Base-by-base conservation (phyloP, 371 early-diverging fungal genomes). In the Apophysomyces elegans region DNA sequence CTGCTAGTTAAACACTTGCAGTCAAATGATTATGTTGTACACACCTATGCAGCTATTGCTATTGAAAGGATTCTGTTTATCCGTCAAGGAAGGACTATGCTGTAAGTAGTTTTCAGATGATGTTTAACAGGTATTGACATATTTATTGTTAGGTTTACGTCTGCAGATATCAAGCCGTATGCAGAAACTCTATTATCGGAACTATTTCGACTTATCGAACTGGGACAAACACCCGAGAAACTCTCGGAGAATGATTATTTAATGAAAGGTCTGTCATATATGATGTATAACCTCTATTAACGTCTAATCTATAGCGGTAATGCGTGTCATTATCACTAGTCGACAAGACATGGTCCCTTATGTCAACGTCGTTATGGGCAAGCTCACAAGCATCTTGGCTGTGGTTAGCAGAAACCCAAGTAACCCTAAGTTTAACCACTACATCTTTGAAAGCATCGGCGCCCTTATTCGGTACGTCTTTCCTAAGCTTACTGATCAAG, bases 401-500 rank as follows among this genome's bases (percentile, higher is more conserved):
- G 78, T 89, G 43, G 92, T 98, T n/a, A 90, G 92, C 77, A 85
- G 85, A 64, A 99, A 99, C 72, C 99, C 99, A 12, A 92, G 93
- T 77, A 98, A 99, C 78, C 98, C 99, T 4, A 89, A 89, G 58
- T 99, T 98, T 91, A 97, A 94, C 75, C 98, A 99, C 76, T 98
- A 89, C 76, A 77, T 93, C 35, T 99, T 98, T 75, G 99, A 99
- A 75, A 86, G 95, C 16, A 85, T 99, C 59, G 94, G 93, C 16
- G 90, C 93, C 7, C 73, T 97, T 71, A 90, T 97, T 66, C 83
- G 93, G 81, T 90, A 62, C 18, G 63, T 57, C 26, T 4, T n/a
- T 21, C 7, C 54, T 4, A 21, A 11, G 9, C 7, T 21, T 1
- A 21, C 2, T 5, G 4, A 9, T 7, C 1, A 7, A 21, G 37